Percentiles rank a stretch among this genome's conserved stretches.
Conservation (phyloP, 176 grass and related monocot genomes). For the Sorghum bicolor region DNA sequence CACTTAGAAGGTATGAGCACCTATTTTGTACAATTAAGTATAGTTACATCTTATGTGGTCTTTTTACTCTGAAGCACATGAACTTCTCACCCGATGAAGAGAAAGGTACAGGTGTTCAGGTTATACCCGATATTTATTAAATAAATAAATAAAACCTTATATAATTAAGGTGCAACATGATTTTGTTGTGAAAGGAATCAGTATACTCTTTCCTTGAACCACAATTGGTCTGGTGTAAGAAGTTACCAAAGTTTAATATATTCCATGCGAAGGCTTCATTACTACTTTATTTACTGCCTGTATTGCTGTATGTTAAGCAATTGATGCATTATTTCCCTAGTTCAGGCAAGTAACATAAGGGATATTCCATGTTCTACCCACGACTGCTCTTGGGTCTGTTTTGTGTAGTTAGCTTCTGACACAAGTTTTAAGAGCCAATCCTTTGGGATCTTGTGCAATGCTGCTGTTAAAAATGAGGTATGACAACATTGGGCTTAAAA, state of each 20-base stretch:
- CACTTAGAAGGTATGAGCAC: not conserved
- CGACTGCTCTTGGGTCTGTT: not conserved
- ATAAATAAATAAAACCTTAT: not conserved
- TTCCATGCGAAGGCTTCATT: not conserved
- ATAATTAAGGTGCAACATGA: not conserved
- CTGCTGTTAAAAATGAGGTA: slow-evolving; percentile 49
- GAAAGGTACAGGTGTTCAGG: not conserved
- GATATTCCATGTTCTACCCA: too few relatives aligned
- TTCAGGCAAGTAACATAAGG: not conserved
- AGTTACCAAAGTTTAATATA: not conserved
- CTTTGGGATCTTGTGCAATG: not conserved
- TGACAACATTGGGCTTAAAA: slow-evolving; percentile 43
- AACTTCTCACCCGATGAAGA: not conserved
- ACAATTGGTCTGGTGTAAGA: slow-evolving; percentile 32
- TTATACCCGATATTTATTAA: too few relatives aligned
- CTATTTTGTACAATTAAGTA: not conserved
- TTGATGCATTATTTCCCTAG: slow-evolving; percentile 19
- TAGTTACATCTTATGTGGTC: not conserved
- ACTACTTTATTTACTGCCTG: not conserved
- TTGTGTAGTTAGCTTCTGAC: not conserved
- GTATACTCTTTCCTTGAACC: slow-evolving; percentile 41
- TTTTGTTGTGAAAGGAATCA: not conserved
- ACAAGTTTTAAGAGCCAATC: not conserved
- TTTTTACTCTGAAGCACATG: not conserved
- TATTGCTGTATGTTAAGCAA: slow-evolving; percentile 2